Percentiles rank a stretch among this genome's conserved stretches.
Conservation (phyloP, 31 red algal species). For the Odonthalia washingtoniensis region DNA sequence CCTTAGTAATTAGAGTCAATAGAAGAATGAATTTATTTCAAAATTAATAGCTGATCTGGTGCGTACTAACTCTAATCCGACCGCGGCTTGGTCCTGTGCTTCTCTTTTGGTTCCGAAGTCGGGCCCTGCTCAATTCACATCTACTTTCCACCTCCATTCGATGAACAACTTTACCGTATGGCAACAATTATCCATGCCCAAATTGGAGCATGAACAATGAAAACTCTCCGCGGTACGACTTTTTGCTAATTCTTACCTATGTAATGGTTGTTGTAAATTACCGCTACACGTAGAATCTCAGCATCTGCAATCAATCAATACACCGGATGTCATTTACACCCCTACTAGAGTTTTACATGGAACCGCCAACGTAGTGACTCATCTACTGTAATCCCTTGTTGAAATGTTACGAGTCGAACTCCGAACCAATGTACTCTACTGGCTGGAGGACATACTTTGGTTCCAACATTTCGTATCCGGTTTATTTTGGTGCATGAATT, state of each 20-base stretch:
- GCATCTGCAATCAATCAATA: slow-evolving; percentile 17
- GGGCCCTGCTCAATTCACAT: neutral
- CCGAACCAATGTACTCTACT: neutral
- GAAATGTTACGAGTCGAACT: neutral
- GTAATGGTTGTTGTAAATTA: neutral
- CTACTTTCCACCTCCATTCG: neutral
- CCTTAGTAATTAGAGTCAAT: slow-evolving; percentile 22
- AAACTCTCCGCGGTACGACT: neutral
- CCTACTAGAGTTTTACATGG: slow-evolving; percentile 34
- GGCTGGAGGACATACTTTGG: slow-evolving; percentile 12
- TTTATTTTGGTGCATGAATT: slow-evolving; percentile 5
- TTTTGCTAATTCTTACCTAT: neutral
- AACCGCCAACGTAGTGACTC: slow-evolving; percentile 9
- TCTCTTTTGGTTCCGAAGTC: slow-evolving; percentile 24
- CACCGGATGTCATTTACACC: slow-evolving; percentile 13
- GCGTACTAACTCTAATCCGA: slow-evolving; percentile 27
- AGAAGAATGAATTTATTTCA: no score
- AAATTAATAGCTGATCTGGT: slow-evolving; percentile 25
- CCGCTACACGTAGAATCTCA: neutral
- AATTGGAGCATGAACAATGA: neutral
- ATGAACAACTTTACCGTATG: neutral
- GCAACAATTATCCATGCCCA: slow-evolving; percentile 10
- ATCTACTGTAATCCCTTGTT: slow-evolving; percentile 41
- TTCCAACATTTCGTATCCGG: slow-evolving; percentile 23
- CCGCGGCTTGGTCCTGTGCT: slow-evolving; percentile 8